phyloP scores from a whole-genome alignment of 148 eudicot species.

The Arctostaphylos glauca region DNA sequence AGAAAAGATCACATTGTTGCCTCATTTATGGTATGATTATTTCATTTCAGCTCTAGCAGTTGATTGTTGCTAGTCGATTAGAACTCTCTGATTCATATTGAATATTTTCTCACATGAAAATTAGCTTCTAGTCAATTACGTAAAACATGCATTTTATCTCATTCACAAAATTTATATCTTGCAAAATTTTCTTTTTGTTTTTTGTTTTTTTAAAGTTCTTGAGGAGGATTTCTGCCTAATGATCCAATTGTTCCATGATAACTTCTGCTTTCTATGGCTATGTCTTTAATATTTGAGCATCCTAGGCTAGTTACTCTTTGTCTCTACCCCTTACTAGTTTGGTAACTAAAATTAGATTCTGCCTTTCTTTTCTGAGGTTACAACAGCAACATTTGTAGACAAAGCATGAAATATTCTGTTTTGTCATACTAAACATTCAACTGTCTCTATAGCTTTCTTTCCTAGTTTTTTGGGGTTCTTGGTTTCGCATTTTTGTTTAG shows the following conservation, averaged over 20 bases:
- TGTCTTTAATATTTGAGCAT: too few species aligned
- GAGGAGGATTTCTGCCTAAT: not conserved
- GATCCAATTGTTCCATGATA: not conserved
- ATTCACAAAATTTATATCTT: not conserved
- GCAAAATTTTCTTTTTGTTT: not conserved
- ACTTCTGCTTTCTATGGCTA: not conserved
- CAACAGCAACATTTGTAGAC: not conserved
- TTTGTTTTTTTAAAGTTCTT: not conserved
- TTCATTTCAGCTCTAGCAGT: not conserved
- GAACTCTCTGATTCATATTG: not conserved
- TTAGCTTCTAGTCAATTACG: not conserved
- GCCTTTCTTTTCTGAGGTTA: not conserved
- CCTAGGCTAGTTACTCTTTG: not conserved
- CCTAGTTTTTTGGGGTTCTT: not conserved
- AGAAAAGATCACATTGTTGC: not conserved
- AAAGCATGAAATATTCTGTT: not conserved
- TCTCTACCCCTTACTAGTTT: constrained; percentile 8
- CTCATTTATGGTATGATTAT: not conserved
- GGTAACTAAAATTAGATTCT: not conserved
- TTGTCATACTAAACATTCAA: not conserved
- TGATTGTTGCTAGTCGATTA: not conserved
- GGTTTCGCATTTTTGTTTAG: not conserved
- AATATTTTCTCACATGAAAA: not conserved
- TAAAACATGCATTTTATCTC: not conserved
- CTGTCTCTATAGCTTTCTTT: not conserved